Evolutionary conservation across 2,329 filamentous ascomycete species (phyloP).

Genomic region (Xylariaceae sp.): DNA sequence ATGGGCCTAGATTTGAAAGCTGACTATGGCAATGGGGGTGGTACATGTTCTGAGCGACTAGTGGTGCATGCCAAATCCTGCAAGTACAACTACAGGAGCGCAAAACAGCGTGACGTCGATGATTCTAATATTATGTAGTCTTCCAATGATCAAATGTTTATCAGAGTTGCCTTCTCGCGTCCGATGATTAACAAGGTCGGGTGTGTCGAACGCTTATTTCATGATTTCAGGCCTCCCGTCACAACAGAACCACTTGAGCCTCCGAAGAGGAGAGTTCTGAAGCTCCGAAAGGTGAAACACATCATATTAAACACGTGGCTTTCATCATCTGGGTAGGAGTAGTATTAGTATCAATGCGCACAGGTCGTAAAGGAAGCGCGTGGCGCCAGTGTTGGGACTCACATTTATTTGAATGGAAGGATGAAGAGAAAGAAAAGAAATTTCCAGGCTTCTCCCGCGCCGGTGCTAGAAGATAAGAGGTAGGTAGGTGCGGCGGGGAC

Average conservation of each 20-base stretch:
- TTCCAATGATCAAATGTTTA: slow-evolving; percentile 48
- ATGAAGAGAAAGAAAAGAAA: slow-evolving; percentile 68
- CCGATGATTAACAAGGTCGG: slow-evolving; percentile 93
- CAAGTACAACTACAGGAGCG: no score
- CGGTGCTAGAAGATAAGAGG: slow-evolving; percentile 19
- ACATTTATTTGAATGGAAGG: slow-evolving; percentile 99
- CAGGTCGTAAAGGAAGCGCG: neutral
- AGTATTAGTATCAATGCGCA: slow-evolving; percentile 39
- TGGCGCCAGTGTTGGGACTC: slow-evolving; percentile 51
- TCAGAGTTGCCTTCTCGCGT: slow-evolving; percentile 99
- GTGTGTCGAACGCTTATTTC: slow-evolving; percentile 99
- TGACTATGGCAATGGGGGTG: no score
- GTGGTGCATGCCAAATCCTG: no score
- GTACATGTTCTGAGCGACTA: no score
- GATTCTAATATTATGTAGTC: no score
- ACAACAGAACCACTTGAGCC: slow-evolving; percentile 87
- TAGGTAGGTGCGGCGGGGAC: no score
- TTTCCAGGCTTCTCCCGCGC: slow-evolving; percentile 34
- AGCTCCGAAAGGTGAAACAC: slow-evolving; percentile 68
- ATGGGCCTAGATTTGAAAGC: no score
- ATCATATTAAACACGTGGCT: slow-evolving; percentile 97
- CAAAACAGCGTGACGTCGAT: no score
- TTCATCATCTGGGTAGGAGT: slow-evolving; percentile 86
- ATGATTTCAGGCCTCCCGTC: slow-evolving; percentile 72
- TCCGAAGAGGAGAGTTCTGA: slow-evolving; percentile 87